Base-by-base conservation (phyloP, 2,329 filamentous ascomycete genomes). In the Beauveria brongniartii region DNA sequence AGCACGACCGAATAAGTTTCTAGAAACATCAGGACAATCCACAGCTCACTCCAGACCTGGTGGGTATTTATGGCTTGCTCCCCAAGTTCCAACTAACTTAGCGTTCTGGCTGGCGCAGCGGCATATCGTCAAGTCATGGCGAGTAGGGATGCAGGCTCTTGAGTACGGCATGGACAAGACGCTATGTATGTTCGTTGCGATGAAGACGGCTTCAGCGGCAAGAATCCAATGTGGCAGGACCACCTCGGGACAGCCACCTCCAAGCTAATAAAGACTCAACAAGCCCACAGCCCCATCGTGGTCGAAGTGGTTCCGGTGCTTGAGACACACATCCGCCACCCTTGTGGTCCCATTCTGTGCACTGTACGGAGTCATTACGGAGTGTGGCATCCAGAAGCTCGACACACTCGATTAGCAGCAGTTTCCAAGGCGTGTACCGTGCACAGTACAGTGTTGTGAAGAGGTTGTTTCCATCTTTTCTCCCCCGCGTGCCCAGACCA, bases 241-340 rank as follows among this genome's bases (percentile, higher is more conserved):
- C 40, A 22, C 48, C 41, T 50, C 57, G 40, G 43, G 37, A 34
- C 51, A 61, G 43, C 58, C 58, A 61, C 51, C 22, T 47, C 18
- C 2, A 30, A 30, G 48, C 26, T 34, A 51, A 34, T 60, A 59
- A 59, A 50, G 50, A 54, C 57, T 60, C 57, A 60, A 54, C 48
- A 22, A 28, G 50, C 57, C 43, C 30, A 22, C 16, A 14, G 50
- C 51, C 44, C 58, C 58, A 61, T 61, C 30, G 10, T 50, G 26
- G 51, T 47, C 28, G 5, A 48, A 44, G 53, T 55, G 55, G 55
- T 28, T 57, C 55, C 55, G 22, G 44, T 57, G 55, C n/a, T 52
- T 40, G 50, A 54, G 41, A 46, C 40, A 28, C 28, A 16, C 34
- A 37, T 37, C 34, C 34, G 34, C 34, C 43, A 50, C 44, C 55